Evolutionary conservation across 2,329 filamentous ascomycete species (phyloP).

Genomic region (Rutstroemia sp.): DNA sequence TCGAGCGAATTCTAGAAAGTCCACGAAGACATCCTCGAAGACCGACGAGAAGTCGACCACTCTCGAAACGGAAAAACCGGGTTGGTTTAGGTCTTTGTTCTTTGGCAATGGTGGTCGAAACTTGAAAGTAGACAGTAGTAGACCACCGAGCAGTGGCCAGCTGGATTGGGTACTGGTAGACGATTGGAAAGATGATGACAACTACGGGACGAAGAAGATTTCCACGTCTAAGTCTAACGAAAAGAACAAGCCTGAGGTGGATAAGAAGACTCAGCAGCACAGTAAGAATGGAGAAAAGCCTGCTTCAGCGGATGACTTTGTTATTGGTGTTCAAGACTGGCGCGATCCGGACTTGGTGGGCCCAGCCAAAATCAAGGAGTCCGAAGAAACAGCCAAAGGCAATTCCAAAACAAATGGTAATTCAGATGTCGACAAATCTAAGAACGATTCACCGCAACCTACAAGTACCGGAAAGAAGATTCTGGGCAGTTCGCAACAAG

Average conservation of each 20-base stretch:
- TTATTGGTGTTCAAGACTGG: conserved; percentile 84
- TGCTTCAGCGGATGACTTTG: conserved; percentile 54
- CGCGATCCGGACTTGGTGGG: conserved; percentile 66
- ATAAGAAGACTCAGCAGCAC: conserved; percentile 21
- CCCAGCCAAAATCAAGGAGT: conserved; percentile 20
- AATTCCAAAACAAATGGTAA: conserved; percentile 24
- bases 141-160: conserved; percentile 65
- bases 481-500: conserved; percentile 22
- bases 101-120: conserved; percentile 29
- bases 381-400: conserved; percentile 26
- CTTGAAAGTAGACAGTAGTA: conserved; percentile 43
- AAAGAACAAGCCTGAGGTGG: conserved; percentile 29
- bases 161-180: conserved; percentile 66
- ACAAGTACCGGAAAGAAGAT: conserved; percentile 23
- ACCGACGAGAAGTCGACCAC: conserved; percentile 17
- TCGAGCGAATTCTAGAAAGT: conserved; percentile 23
- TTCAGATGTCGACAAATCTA: conserved; percentile 21
- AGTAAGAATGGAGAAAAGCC: conserved; percentile 10
- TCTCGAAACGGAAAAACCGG: conserved; percentile 18
- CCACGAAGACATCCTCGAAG: conserved; percentile 24
- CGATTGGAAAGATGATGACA: conserved; percentile 54
- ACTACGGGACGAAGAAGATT: conserved; percentile 27
- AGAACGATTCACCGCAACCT: conserved; percentile 12
- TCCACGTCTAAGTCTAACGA: conserved; percentile 35
- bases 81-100: conserved; percentile 42